Conservation (phyloP, 2,329 filamentous ascomycete species). For the Neonectria coccinea region DNA sequence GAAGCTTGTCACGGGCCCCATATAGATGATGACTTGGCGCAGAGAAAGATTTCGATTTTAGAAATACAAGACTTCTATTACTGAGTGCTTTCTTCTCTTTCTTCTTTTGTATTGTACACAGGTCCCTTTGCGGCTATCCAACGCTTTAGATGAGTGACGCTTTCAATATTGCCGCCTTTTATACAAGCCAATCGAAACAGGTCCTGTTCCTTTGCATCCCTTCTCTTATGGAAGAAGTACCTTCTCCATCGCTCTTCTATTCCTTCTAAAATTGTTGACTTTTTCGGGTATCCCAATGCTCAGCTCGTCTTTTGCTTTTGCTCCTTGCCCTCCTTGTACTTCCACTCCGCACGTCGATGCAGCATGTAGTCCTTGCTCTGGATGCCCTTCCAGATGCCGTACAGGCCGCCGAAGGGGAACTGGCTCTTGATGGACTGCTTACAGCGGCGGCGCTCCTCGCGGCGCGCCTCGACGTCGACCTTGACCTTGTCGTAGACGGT, state of each 20-base stretch:
- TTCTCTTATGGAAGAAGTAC: neutral
- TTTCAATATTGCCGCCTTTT: neutral
- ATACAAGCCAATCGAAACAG: neutral
- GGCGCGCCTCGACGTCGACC: slow-evolving; percentile 59
- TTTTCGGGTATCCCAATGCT: slow-evolving; percentile 32
- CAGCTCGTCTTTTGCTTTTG: slow-evolving; percentile 19
- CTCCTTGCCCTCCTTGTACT: slow-evolving; percentile 55
- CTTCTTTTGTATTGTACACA: slow-evolving; percentile 20
- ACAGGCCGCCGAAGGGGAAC: slow-evolving; percentile 69
- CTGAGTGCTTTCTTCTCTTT: slow-evolving; percentile 8
- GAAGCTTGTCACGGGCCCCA: slow-evolving; percentile 36
- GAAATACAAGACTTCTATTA: slow-evolving; percentile 41
- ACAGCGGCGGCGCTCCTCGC: slow-evolving; percentile 53
- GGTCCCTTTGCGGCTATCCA: neutral
- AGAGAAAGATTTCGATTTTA: slow-evolving; percentile 35
- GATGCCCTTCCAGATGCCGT: slow-evolving; percentile 70
- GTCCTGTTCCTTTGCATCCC: neutral
- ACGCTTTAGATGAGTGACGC: neutral
- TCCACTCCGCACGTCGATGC: slow-evolving; percentile 66
- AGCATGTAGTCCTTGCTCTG: slow-evolving; percentile 67
- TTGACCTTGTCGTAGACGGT: slow-evolving; percentile 76
- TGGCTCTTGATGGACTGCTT: slow-evolving; percentile 59
- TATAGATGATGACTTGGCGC: slow-evolving; percentile 40
- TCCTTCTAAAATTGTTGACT: slow-evolving; percentile 3
- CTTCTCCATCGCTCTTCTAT: neutral